Percentiles rank a stretch among this genome's conserved stretches.
These are phyloP conservation scores for Zea mays DNA, from an alignment of 176 grass and related monocot species.

Conservation along the genomic window DNA sequence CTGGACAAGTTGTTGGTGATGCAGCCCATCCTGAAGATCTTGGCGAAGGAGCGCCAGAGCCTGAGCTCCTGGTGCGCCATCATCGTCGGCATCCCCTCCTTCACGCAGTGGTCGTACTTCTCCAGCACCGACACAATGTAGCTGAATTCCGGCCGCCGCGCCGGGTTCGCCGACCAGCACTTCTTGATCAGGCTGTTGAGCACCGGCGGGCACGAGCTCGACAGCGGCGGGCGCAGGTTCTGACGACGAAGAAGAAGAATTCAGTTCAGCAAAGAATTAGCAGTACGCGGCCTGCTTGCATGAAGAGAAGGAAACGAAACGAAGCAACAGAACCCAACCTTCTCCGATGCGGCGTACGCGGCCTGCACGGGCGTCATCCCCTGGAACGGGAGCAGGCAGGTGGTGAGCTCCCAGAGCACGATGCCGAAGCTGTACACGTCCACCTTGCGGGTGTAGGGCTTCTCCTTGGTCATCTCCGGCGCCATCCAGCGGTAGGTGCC, in stretches of 20 bases:
- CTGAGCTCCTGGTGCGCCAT: slow-evolving; percentile 73
- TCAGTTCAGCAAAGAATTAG: neutral
- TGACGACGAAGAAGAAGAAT: neutral
- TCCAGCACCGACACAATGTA: slow-evolving; percentile 92
- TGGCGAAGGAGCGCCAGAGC: slow-evolving; percentile 59
- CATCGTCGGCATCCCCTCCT: slow-evolving; percentile 68
- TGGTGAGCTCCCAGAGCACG: slow-evolving; percentile 99
- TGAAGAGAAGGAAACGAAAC: neutral
- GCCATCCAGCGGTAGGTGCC: slow-evolving; percentile 99
- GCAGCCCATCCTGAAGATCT: slow-evolving; percentile 75
- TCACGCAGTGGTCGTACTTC: slow-evolving; percentile 91
- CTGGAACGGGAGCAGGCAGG: slow-evolving; percentile 87
- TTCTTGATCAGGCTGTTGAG: slow-evolving; percentile 87
- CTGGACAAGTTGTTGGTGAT: slow-evolving; percentile 59
- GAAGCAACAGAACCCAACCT: slow-evolving; percentile 43
- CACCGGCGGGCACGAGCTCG: slow-evolving; percentile 66
- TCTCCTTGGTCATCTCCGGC: slow-evolving; percentile 95
- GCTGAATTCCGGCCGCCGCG: slow-evolving; percentile 85
- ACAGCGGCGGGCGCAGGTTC: slow-evolving; percentile 86
- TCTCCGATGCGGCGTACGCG: slow-evolving; percentile 81
- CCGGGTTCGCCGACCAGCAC: slow-evolving; percentile 84
- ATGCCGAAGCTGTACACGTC: slow-evolving; percentile 99
- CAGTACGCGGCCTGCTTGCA: too few relatives aligned
- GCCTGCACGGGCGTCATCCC: slow-evolving; percentile 98
- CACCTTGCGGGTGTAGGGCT: slow-evolving; percentile 90